Conservation (phyloP, 805 yeast genomes). For the Millerago galiae region DNA sequence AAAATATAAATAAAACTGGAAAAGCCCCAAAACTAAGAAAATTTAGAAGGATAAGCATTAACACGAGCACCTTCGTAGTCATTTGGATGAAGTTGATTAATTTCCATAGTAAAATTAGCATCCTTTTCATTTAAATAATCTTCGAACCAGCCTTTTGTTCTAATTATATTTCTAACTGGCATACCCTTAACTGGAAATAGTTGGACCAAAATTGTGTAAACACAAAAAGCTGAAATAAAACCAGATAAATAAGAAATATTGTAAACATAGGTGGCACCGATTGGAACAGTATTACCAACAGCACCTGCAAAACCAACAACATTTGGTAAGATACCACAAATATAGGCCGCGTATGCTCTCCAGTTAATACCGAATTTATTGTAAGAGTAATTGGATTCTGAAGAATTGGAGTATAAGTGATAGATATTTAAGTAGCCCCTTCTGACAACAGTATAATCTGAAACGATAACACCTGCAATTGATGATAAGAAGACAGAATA, state of each 20-base stretch:
- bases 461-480: constrained; percentile 69
- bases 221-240: constrained; percentile 48
- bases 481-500: constrained; percentile 79
- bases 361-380: constrained; percentile 64
- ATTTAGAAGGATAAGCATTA: neutral
- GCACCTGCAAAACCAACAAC: constrained; percentile 87
- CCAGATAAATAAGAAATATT: constrained; percentile 75
- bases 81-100: constrained; percentile 17
- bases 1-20: neutral
- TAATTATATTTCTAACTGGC: constrained; percentile 33
- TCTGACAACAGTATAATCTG: constrained; percentile 67
- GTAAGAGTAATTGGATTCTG: constrained; percentile 48
- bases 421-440: constrained; percentile 60
- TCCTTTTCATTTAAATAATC: constrained; percentile 8
- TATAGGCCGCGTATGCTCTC: constrained; percentile 78
- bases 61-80: constrained; percentile 10
- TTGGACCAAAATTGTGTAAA: constrained; percentile 47
- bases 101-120: constrained; percentile 12
- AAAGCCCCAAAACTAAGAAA: neutral
- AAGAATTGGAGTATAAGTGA: constrained; percentile 52
- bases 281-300: constrained; percentile 69
- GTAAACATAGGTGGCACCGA: constrained; percentile 71
- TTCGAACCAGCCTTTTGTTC: constrained; percentile 45
- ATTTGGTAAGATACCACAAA: constrained; percentile 76
- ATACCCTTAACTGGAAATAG: constrained; percentile 47